Conservation (phyloP, 768 basidiomycete species). For the Antrodiella citrinella region DNA sequence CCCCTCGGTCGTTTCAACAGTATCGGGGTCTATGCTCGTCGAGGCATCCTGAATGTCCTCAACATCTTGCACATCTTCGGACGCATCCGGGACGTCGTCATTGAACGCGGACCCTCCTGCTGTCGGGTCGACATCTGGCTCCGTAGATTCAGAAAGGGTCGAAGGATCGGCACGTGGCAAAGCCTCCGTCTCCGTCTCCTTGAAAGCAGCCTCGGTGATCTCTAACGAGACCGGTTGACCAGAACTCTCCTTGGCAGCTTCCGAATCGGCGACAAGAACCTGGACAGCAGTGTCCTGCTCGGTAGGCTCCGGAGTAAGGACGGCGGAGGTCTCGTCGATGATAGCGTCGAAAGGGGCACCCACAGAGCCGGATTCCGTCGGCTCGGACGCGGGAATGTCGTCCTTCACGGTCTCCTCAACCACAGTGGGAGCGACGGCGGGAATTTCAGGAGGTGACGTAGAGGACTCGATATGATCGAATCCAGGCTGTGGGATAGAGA, state of each 20-base stretch:
- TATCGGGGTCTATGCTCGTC: too few relatives aligned
- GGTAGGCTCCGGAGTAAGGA: slow-evolving; percentile 1
- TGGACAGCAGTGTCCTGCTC: slow-evolving; percentile 6
- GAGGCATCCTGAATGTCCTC: too few relatives aligned
- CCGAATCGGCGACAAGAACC: too few relatives aligned
- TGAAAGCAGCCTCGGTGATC: too few relatives aligned
- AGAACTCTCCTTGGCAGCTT: too few relatives aligned
- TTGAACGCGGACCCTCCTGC: not conserved
- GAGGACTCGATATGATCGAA: not conserved
- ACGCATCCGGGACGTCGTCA: not conserved
- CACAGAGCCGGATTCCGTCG: not conserved
- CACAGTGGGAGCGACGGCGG: not conserved
- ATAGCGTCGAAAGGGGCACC: too few relatives aligned
- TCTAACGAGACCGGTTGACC: not conserved
- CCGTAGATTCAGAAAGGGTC: not conserved
- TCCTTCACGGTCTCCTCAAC: not conserved
- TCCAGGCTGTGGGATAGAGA: not conserved
- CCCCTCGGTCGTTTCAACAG: too few relatives aligned
- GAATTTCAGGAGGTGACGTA: not conserved
- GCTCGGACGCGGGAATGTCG: not conserved
- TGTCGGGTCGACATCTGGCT: not conserved
- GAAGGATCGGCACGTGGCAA: not conserved
- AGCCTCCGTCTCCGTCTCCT: not conserved
- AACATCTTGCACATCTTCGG: too few relatives aligned
- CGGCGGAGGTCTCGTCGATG: slow-evolving; percentile 1